Evolutionary conservation across 768 basidiomycete species (phyloP), one percentile per base, ranked within the genome.

Genomic region (Xerocomus spinulosus): DNA sequence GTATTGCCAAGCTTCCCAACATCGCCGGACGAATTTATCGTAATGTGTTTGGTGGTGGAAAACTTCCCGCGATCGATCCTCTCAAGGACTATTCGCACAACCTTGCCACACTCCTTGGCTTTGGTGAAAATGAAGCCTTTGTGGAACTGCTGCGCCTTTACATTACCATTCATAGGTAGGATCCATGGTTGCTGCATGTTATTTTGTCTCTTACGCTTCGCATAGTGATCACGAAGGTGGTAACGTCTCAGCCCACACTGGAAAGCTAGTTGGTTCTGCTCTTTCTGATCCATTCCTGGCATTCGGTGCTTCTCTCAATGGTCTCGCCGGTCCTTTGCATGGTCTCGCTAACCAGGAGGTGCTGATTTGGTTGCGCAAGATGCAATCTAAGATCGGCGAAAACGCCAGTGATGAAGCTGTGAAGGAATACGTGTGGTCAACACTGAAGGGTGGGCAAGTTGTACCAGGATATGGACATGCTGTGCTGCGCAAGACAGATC

Each of bases 291-390:
- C 95, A 46, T 97, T 96, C 91, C 82, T 97, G 21, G 80, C 94
- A 5, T 97, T 91, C 66, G 82, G 79, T 49, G 95, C 95, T 40
- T 87, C 93, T 26, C 75, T 98, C 51, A 95, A 95, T 59, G 95
- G 95, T 73, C 84, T 98, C 35, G 95, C 95, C 39, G 95, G 95
- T 25, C 95, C 95, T 33, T 83, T 98, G 9, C 95, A 98, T 72
- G 95, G 94, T 62, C 83, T 94, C 30, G 91, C 92, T 33, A 95
- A 98, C 78, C 95, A 98, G 73, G 95, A 98, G 68, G 95, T 97
- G 29, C 79, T 98, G 44, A 66, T 91, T 62, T 97, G 94, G 93
- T 74, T 96, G 50, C 83, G 82, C 68, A 91, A 88, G 76, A 95
- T 98, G 92, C 88, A 93, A 69, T 61, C 76, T 45, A 79, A 86